A percentile compares a stretch with the other conserved stretches of the same genome.
phyloP scores from a whole-genome alignment of 2,329 filamentous ascomycete species.

The Aspergillus bombycis region DNA sequence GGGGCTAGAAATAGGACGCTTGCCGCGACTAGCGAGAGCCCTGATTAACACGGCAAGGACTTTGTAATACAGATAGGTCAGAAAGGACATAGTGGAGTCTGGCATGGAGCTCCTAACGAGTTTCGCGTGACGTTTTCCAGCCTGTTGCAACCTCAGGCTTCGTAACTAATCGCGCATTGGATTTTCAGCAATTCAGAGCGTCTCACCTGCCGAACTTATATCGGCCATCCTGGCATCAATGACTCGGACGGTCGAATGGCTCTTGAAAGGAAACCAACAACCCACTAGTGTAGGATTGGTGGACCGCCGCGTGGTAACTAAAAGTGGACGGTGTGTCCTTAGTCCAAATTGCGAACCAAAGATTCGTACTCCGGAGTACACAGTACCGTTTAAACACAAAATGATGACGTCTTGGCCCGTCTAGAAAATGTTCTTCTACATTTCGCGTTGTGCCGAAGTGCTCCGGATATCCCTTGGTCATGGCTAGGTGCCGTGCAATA shows the following conservation, averaged over 20 bases:
- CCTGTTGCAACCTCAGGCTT: background rate
- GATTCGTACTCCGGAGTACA: no score
- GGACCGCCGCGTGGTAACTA: background rate
- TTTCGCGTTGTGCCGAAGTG: background rate
- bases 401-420: background rate
- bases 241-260: no score
- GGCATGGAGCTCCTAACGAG: background rate
- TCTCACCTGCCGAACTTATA: background rate
- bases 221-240: no score
- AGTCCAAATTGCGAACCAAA: background rate
- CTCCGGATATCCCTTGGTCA: background rate
- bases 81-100: constrained; percentile 20
- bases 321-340: background rate
- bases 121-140: background rate
- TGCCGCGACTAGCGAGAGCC: constrained; percentile 6
- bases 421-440: background rate
- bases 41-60: constrained; percentile 24
- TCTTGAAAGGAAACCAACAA: background rate
- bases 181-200: background rate
- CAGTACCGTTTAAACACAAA: background rate
- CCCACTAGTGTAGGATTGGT: background rate
- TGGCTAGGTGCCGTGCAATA: background rate
- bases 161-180: background rate
- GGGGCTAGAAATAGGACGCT: constrained; percentile 14
- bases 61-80: constrained; percentile 28